Conservation (phyloP, 257 asterid species). For the Solanum pennellii region DNA sequence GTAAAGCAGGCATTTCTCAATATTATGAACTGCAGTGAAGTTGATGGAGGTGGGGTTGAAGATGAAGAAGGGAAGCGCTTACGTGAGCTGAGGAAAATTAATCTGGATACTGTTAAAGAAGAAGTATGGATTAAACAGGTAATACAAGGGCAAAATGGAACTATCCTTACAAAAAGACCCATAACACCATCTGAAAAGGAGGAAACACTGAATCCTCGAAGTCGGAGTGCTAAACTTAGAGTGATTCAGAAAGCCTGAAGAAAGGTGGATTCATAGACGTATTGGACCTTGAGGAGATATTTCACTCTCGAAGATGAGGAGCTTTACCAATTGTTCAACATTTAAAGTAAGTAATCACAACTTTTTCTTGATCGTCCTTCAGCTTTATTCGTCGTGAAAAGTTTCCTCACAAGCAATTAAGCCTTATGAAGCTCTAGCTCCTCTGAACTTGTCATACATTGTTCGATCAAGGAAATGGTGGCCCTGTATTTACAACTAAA, state of each 20-base stretch:
- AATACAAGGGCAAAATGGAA: constrained; percentile 40
- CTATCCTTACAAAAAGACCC: constrained; percentile 82
- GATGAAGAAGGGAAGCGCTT: constrained; percentile 2
- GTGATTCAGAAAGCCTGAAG: constrained; percentile 70
- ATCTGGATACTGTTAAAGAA: constrained; percentile 9
- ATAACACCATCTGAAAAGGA: constrained; percentile 80
- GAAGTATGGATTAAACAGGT: constrained; percentile 78
- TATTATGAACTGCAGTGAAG: constrained; percentile 28
- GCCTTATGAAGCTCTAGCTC: not conserved
- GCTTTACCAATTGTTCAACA: not conserved
- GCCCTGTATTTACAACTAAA: not conserved
- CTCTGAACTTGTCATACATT: not conserved
- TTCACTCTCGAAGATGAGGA: not conserved
- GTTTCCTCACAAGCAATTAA: not conserved
- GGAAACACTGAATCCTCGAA: constrained; percentile 68
- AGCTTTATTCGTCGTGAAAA: not conserved
- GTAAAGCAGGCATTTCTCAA: constrained; percentile 83
- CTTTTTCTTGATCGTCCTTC: not conserved
- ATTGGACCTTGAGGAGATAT: not conserved
- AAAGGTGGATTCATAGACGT: not conserved
- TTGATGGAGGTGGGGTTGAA: constrained; percentile 6
- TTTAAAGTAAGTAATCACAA: not conserved
- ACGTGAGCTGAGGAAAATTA: not conserved
- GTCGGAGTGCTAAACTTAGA: constrained; percentile 91
- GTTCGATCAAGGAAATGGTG: not conserved